A percentile compares a stretch with the other conserved stretches of the same genome.
These are phyloP conservation scores for Ophiosphaerella narmari DNA, from an alignment of 2,329 filamentous ascomycete genomes.

Conservation along the genomic window DNA sequence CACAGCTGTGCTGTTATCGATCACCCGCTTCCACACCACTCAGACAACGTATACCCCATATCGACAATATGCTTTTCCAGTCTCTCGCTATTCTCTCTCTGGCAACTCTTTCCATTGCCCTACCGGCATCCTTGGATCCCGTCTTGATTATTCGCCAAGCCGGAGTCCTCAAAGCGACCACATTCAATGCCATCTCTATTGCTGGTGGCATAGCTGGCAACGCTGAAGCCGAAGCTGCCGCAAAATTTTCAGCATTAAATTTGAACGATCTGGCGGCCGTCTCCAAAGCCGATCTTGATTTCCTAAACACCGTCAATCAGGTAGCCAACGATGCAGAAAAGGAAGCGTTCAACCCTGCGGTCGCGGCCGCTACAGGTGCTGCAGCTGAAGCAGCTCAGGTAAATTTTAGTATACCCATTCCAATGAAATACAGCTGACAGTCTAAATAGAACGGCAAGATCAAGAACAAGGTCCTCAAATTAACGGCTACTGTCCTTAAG, in stretches of 20 bases:
- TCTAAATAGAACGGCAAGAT: slow-evolving; percentile 58
- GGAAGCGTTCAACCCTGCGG: slow-evolving; percentile 59
- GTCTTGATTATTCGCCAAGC: slow-evolving; percentile 17
- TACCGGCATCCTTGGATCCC: slow-evolving; percentile 23
- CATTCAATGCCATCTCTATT: slow-evolving; percentile 53
- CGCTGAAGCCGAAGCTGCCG: slow-evolving; percentile 34
- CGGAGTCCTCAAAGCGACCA: slow-evolving; percentile 35
- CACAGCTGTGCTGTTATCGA: slow-evolving; percentile 35
- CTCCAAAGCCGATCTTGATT: slow-evolving; percentile 54
- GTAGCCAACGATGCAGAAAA: slow-evolving; percentile 61
- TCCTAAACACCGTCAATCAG: slow-evolving; percentile 58
- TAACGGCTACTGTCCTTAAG: slow-evolving; percentile 57
- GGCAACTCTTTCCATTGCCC: slow-evolving; percentile 29
- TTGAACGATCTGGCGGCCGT: slow-evolving; percentile 53
- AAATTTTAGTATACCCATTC: slow-evolving; percentile 1
- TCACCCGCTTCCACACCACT: slow-evolving; percentile 5
- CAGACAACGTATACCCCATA: slow-evolving; percentile 3
- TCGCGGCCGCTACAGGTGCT: slow-evolving; percentile 52
- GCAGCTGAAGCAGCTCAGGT: slow-evolving; percentile 51
- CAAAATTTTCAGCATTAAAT: slow-evolving; percentile 60
- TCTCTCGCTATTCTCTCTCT: slow-evolving; percentile 32
- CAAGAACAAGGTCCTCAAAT: slow-evolving; percentile 66
- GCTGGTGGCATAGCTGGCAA: slow-evolving; percentile 13
- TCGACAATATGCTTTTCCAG: slow-evolving; percentile 36
- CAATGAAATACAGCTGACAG: neutral